Conservation (phyloP, 1,284 basidiomycete species). For the Cutaneotrichosporon daszewskae region DNA sequence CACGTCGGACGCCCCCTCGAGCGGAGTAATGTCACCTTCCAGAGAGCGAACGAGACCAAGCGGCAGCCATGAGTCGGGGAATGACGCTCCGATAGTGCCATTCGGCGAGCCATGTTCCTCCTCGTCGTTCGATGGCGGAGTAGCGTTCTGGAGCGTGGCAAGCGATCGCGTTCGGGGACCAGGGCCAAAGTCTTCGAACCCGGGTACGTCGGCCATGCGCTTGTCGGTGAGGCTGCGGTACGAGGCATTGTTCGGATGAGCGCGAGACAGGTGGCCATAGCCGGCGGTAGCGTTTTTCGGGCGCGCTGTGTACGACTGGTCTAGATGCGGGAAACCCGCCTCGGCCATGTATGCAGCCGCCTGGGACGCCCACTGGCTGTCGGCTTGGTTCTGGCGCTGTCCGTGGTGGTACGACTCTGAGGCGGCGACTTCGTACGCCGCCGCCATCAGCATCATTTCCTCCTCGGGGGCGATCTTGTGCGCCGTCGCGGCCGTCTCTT, state of each 20-base stretch:
- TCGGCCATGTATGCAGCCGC: slow-evolving; percentile 46
- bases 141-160: slow-evolving; percentile 5
- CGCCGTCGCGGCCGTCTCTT: slow-evolving; percentile 28
- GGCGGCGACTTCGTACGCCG: slow-evolving; percentile 42
- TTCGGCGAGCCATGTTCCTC: slow-evolving; percentile 44
- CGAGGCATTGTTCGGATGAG: slow-evolving; percentile 19
- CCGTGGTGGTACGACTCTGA: slow-evolving; percentile 37
- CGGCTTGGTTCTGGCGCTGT: slow-evolving; percentile 24
- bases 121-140: slow-evolving; percentile 1
- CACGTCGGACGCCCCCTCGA: slow-evolving; percentile 21
- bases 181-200: slow-evolving; percentile 49
- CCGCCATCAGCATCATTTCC: slow-evolving; percentile 47
- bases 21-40: slow-evolving; percentile 43
- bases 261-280: slow-evolving; percentile 27
- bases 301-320: slow-evolving; percentile 41
- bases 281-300: slow-evolving; percentile 16
- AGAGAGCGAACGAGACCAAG: slow-evolving; percentile 47
- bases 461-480: slow-evolving; percentile 40
- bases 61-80: slow-evolving; percentile 44
- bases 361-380: slow-evolving; percentile 38
- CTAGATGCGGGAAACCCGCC: slow-evolving; percentile 42
- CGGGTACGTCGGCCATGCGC: slow-evolving; percentile 29
- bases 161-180: slow-evolving; percentile 19
- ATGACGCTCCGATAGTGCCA: slow-evolving; percentile 43
- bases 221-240: slow-evolving; percentile 22